Percentiles rank a stretch among this genome's conserved stretches.
Evolutionary conservation across 306 rosid species (phyloP).

Genomic region (Cyclanthera cordifolia): DNA sequence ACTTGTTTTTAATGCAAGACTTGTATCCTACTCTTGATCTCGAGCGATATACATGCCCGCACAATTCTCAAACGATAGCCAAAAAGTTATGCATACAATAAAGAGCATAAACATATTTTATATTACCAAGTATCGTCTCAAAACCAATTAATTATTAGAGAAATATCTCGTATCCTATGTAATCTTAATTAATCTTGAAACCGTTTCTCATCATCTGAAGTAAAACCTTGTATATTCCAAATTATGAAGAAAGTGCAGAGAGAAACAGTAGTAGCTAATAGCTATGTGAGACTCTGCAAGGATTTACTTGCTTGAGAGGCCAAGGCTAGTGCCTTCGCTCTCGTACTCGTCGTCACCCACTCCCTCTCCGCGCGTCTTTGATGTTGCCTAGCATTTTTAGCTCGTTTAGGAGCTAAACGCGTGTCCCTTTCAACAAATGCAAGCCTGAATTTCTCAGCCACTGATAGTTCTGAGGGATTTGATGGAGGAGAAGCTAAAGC

Average conservation of each 20-base stretch:
- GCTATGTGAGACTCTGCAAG: slow-evolving; percentile 19
- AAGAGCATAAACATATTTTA: neutral
- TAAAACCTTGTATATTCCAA: neutral
- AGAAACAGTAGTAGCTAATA: slow-evolving; percentile 5
- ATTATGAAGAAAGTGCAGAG: neutral
- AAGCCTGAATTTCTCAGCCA: slow-evolving; percentile 82
- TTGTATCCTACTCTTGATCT: neutral
- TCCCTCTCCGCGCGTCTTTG: slow-evolving; percentile 73
- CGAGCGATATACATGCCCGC: neutral
- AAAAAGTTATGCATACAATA: neutral
- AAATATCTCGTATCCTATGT: neutral
- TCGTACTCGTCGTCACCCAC: slow-evolving; percentile 46
- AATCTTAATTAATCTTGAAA: neutral
- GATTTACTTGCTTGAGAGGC: slow-evolving; percentile 68
- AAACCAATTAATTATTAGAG: too few species aligned
- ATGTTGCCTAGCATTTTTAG: slow-evolving; percentile 80
- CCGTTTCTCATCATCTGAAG: too few species aligned
- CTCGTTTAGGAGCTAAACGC: slow-evolving; percentile 77
- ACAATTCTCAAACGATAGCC: neutral
- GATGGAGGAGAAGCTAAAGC: slow-evolving; percentile 22
- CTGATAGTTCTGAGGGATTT: slow-evolving; percentile 41
- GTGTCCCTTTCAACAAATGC: slow-evolving; percentile 87
- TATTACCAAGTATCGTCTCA: too few species aligned
- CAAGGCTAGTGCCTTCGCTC: slow-evolving; percentile 58
- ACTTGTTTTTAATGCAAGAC: neutral